phyloP scores from a whole-genome alignment of 23 red algal species.

The Gracilaria vermiculophylla region DNA sequence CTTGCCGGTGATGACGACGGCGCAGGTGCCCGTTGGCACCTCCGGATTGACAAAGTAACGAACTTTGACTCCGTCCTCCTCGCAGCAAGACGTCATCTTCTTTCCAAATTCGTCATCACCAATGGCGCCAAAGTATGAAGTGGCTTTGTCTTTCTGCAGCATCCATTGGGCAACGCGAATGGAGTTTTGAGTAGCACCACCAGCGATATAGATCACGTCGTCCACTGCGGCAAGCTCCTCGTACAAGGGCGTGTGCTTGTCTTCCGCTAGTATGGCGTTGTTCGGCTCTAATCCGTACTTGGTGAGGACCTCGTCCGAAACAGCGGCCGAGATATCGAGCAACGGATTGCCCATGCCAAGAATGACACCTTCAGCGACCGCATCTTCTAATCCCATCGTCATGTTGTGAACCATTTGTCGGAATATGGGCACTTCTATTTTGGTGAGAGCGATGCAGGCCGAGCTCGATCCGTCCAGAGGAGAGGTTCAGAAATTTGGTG shows the following conservation, averaged over 20 bases:
- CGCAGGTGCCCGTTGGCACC: conserved; percentile 92
- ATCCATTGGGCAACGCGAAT: conserved; percentile 99
- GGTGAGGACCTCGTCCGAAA: conserved; percentile 66
- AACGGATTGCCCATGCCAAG: conserved; percentile 97
- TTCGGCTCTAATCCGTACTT: conserved; percentile 96
- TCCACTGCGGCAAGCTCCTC: conserved; percentile 63
- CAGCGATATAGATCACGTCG: conserved; percentile 78
- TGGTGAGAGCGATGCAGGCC: too few species aligned
- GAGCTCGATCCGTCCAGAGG: too few species aligned
- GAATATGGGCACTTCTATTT: not conserved
- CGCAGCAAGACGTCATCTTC: conserved; percentile 73
- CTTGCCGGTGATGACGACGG: conserved; percentile 90
- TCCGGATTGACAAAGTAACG: conserved; percentile 75
- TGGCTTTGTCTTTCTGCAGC: conserved; percentile 67
- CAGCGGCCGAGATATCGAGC: conserved; percentile 82
- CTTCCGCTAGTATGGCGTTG: conserved; percentile 96
- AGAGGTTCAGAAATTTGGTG: too few species aligned
- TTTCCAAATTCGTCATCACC: conserved; percentile 93
- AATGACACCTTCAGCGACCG: conserved; percentile 72
- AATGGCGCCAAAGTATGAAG: conserved; percentile 91
- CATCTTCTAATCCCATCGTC: conserved; percentile 29
- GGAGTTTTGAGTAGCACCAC: conserved; percentile 97
- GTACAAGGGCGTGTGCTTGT: conserved; percentile 88
- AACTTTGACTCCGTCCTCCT: conserved; percentile 83
- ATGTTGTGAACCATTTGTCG: not conserved